phyloP scores from a whole-genome alignment of 768 basidiomycete species.

The Mrakia frigida region DNA sequence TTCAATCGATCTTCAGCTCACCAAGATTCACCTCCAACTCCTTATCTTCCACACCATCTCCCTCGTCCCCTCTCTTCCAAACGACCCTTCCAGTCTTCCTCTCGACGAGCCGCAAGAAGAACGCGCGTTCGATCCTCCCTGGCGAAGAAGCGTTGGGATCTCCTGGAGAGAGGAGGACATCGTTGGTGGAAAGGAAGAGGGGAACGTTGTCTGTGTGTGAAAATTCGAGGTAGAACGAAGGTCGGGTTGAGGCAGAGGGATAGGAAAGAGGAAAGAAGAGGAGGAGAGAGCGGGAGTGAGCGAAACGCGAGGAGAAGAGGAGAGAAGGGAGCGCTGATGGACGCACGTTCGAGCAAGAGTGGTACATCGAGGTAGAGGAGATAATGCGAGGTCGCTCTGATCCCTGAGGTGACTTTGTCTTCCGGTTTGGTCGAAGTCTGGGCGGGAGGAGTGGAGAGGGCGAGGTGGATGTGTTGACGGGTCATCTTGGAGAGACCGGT shows the following conservation, averaged over 20 bases:
- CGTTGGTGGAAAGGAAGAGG: slow-evolving; percentile 27
- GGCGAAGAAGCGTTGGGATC: slow-evolving; percentile 4
- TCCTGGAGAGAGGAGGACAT: slow-evolving; percentile 24
- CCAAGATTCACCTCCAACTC: too few relatives aligned
- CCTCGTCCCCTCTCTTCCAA: slow-evolving; percentile 11
- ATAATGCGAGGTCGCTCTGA: slow-evolving; percentile 12
- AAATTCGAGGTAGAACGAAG: too few relatives aligned
- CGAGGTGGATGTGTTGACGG: slow-evolving; percentile 29
- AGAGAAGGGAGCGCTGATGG: too few relatives aligned
- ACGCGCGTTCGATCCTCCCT: slow-evolving; percentile 6
- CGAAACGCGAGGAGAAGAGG: background rate
- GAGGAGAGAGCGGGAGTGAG: background rate
- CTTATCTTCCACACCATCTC: background rate
- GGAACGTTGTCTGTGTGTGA: slow-evolving; percentile 15
- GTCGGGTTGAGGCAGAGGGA: too few relatives aligned
- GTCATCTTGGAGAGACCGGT: slow-evolving; percentile 24
- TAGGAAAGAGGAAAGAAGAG: background rate
- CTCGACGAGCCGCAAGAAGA: slow-evolving; percentile 23
- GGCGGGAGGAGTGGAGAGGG: slow-evolving; percentile 4
- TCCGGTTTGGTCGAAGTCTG: background rate
- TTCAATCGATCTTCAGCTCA: too few relatives aligned
- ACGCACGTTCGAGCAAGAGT: slow-evolving; percentile 12
- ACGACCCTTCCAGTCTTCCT: slow-evolving; percentile 13
- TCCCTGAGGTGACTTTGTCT: slow-evolving; percentile 20
- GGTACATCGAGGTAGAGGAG: slow-evolving; percentile 29